These are phyloP conservation scores for Citrus trifoliata DNA, from an alignment of 345 rosid genomes.

Conservation along the genomic window DNA sequence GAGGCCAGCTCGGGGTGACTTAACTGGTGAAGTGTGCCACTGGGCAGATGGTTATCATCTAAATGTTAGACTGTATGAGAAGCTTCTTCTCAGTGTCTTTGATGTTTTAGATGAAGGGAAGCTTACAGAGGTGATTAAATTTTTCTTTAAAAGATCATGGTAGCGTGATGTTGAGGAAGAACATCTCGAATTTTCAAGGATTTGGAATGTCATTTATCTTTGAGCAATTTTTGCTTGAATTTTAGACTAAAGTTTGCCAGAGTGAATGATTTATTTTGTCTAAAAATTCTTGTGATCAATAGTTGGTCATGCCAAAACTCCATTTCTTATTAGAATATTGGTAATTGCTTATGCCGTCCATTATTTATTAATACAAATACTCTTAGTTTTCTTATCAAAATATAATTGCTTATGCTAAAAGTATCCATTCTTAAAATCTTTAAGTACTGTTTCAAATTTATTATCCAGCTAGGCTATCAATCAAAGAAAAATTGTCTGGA, in stretches of 20 bases:
- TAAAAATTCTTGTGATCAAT: not conserved
- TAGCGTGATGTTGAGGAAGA: conserved; percentile 6
- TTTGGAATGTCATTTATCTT: not conserved
- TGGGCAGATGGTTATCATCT: conserved; percentile 99
- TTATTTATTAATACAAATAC: too few relatives aligned
- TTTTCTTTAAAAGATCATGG: conserved; percentile 3
- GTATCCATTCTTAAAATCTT: not conserved
- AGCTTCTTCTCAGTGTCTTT: conserved; percentile 87
- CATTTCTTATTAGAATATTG: not conserved
- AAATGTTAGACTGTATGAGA: conserved; percentile 85
- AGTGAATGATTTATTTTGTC: not conserved
- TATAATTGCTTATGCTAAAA: not conserved
- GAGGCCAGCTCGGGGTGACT: conserved; percentile 96
- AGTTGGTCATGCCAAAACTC: not conserved
- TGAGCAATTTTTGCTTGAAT: conserved; percentile 5
- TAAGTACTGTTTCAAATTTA: not conserved
- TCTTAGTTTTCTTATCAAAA: too few relatives aligned
- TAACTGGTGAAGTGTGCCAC: conserved; percentile 98
- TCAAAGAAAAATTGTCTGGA: not conserved
- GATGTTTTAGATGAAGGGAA: conserved; percentile 95
- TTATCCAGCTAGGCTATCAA: not conserved
- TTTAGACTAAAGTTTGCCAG: not conserved
- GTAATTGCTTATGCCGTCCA: not conserved
- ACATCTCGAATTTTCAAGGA: not conserved
- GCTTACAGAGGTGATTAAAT: conserved; percentile 73